Evolutionary conservation across 169 alveolate genomes (phyloP).

Genomic region (Eimeria acervulina): DNA sequence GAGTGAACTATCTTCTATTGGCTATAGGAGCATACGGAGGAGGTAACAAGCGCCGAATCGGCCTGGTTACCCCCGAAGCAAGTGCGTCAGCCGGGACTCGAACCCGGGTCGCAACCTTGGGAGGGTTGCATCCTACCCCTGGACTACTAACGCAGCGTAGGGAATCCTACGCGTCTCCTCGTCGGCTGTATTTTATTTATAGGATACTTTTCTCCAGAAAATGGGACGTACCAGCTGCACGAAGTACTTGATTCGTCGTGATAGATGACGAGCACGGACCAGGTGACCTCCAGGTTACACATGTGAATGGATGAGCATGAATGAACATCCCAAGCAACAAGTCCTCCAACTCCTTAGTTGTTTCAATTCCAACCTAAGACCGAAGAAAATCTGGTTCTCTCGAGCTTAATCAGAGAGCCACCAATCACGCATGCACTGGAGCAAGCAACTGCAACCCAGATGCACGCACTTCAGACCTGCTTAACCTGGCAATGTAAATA

Average conservation of each 20-base stretch:
- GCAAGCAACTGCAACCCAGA: background rate
- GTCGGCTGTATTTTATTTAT: background rate
- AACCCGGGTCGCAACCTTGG: constrained; percentile 95
- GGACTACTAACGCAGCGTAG: constrained; percentile 89
- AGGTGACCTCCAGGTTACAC: background rate
- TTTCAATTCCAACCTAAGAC: background rate
- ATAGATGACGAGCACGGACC: background rate
- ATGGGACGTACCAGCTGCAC: background rate
- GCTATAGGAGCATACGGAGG: background rate
- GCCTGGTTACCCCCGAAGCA: background rate
- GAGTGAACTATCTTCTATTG: background rate
- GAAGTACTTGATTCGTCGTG: background rate
- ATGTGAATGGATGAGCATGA: background rate
- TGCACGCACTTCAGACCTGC: constrained; percentile 10
- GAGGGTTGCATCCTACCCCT: constrained; percentile 94
- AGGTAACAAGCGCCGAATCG: background rate
- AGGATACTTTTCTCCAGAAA: background rate
- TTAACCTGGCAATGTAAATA: background rate
- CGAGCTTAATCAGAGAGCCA: background rate
- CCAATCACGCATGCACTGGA: background rate
- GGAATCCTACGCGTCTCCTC: background rate
- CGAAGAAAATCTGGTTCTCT: background rate
- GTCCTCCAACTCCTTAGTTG: background rate
- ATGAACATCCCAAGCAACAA: background rate
- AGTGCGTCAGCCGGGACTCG: constrained; percentile 94